Percentiles rank a stretch among this genome's conserved stretches.
Evolutionary conservation across 2,329 filamentous ascomycete genomes (phyloP).

Genomic region (Verticillium klebahnii): DNA sequence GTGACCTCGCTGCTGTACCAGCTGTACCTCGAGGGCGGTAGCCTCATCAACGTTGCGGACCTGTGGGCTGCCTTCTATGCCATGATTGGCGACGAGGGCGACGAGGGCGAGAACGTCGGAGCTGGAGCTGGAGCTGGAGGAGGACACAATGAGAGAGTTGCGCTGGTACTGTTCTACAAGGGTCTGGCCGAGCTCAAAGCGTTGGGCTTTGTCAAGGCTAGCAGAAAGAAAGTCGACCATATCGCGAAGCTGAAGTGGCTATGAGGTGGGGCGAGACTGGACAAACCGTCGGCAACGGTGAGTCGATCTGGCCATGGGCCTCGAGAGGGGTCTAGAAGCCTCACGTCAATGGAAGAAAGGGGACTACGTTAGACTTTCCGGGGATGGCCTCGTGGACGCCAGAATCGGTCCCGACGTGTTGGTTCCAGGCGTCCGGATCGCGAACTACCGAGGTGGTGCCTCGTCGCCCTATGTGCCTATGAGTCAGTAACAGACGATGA

Average conservation of each 20-base stretch:
- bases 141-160: constrained; percentile 49
- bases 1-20: constrained; percentile 72
- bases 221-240: constrained; percentile 88
- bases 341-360: background rate
- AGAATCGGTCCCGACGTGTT: background rate
- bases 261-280: constrained; percentile 20
- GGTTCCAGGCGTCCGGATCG: background rate
- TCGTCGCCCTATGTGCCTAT: too few relatives aligned
- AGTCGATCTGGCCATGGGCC: background rate
- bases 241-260: constrained; percentile 85
- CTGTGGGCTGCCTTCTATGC: constrained; percentile 73
- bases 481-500: too few relatives aligned
- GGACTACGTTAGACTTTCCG: background rate
- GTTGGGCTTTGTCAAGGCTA: constrained; percentile 83
- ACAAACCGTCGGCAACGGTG: background rate
- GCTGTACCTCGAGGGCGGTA: constrained; percentile 72
- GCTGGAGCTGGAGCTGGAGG: constrained; percentile 22
- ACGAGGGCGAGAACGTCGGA: constrained; percentile 25
- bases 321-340: background rate
- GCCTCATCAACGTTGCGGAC: constrained; percentile 73
- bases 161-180: constrained; percentile 76
- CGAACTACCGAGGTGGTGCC: background rate
- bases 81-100: constrained; percentile 45
- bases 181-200: constrained; percentile 79
- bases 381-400: background rate